Evolutionary conservation across 306 rosid genomes (phyloP).

Genomic region (Fragaria vesca): DNA sequence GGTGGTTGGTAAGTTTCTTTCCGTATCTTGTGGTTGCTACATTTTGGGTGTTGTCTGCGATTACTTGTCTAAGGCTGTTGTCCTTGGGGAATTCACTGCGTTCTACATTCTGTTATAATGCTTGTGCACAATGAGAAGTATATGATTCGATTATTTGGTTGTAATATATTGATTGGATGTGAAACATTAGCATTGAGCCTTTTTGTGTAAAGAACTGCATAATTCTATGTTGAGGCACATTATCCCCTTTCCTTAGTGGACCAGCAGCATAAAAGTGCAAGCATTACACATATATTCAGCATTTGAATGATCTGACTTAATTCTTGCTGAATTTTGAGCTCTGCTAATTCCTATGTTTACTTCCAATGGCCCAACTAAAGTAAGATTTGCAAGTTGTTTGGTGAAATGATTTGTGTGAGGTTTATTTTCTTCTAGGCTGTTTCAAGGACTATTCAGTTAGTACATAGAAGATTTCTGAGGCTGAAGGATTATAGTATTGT

Average conservation of each 20-base stretch:
- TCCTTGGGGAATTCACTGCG: background rate
- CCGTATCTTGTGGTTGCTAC: background rate
- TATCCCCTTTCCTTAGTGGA: background rate
- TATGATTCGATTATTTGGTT: background rate
- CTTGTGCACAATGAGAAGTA: background rate
- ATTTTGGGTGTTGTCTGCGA: background rate
- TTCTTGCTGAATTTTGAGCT: background rate
- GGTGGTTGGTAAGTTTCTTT: conserved; percentile 77
- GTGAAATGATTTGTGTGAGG: background rate
- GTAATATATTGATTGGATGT: background rate
- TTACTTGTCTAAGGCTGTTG: conserved; percentile 9
- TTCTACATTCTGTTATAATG: background rate
- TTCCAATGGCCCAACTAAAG: background rate
- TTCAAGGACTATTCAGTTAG: background rate
- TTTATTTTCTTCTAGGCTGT: background rate
- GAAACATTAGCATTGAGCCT: background rate
- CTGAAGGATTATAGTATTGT: background rate
- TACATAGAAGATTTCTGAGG: background rate
- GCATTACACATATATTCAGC: background rate
- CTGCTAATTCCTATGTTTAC: background rate
- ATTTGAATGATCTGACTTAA: background rate
- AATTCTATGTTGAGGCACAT: background rate
- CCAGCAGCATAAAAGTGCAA: background rate
- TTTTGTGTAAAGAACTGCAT: background rate
- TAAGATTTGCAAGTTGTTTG: background rate